phyloP scores from a whole-genome alignment of 352 stramenopile genomes.

The Pythium phragmiticola region DNA sequence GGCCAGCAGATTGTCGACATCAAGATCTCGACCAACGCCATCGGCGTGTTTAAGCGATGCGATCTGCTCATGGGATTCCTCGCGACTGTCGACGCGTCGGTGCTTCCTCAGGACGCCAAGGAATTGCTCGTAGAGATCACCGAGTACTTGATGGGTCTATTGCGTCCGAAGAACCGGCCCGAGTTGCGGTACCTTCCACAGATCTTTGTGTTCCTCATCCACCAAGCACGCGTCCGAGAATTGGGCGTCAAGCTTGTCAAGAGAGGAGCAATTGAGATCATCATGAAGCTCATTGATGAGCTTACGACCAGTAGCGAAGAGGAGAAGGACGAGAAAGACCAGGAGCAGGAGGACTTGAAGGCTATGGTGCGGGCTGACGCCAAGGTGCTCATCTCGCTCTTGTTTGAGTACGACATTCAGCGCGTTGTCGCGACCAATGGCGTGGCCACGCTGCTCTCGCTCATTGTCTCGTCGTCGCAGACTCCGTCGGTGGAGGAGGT shows the following conservation, averaged over 20 bases:
- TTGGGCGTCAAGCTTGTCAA: constrained; percentile 52
- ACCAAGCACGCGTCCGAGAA: constrained; percentile 22
- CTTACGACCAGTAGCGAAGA: constrained; percentile 28
- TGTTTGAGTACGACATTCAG: constrained; percentile 65
- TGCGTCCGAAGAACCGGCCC: constrained; percentile 22
- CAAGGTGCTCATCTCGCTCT: constrained; percentile 47
- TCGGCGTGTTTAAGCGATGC: constrained; percentile 67
- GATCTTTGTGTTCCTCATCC: constrained; percentile 46
- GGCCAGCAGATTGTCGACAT: constrained; percentile 71
- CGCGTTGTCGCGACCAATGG: constrained; percentile 62
- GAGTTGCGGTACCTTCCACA: constrained; percentile 27
- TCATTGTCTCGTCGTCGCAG: constrained; percentile 23
- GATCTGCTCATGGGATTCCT: constrained; percentile 57
- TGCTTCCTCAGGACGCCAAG: constrained; percentile 48
- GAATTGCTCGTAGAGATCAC: constrained; percentile 64
- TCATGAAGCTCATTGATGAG: constrained; percentile 53
- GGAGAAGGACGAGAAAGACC: neutral
- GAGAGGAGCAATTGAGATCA: constrained; percentile 52
- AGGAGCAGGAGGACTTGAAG: constrained; percentile 9
- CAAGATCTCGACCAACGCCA: constrained; percentile 48
- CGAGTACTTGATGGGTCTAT: constrained; percentile 40
- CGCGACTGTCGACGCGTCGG: constrained; percentile 37
- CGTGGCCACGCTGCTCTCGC: constrained; percentile 56
- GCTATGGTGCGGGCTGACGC: constrained; percentile 21
- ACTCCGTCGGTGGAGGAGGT: constrained; percentile 32